Base-by-base conservation (phyloP, 2,329 filamentous ascomycete species). In the Cladosporium velox region DNA sequence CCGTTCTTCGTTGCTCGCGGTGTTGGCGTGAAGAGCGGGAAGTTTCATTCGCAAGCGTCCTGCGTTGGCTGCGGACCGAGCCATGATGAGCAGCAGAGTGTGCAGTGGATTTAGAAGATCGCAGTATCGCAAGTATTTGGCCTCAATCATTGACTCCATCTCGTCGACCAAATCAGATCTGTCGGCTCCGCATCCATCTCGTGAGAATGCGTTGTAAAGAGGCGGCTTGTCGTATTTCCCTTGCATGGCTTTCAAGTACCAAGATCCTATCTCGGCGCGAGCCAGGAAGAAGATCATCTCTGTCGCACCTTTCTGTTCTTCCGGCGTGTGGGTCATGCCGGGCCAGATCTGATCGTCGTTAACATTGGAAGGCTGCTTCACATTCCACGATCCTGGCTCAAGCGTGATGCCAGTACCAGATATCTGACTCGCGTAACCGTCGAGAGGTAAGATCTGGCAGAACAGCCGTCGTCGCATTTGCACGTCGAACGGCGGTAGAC, bases 371-470 rank as follows among this genome's bases (percentile, higher is more conserved):
- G 77, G 76, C 35, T 72, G 69, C 51, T 74, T 73, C 2, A 74
- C 76, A 34, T 76, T 73, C 73, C 73, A 76, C 4, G 69, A 70
- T 41, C 73, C 72, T 7, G 68, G 68, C 11, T 70, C 54, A 1
- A 74, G 69, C 8, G 72, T 68, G 8, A 75, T 74, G 14, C 73
- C 73, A 14, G 72, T 73, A 4, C 75, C 75, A 44, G 71, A 72
- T 4, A 77, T 68, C 35, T 75, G 73, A 18, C 69, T 73, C 32
- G 73, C 70, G 14, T 75, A 65, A 5, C 72, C 72, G 68, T 90
- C 88, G 1, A 89, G 79, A n/a, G 87, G 81, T 34, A 87, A 74
- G n/a, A 90, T 82, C 69, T 88, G 85, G 78, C 85, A 86, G 84
- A 87, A 90, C 0, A 89, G 73, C 2, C 88, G 81, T 10, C 87